Base-by-base conservation (phyloP, 345 rosid species). In the Boechera divaricarpa region DNA sequence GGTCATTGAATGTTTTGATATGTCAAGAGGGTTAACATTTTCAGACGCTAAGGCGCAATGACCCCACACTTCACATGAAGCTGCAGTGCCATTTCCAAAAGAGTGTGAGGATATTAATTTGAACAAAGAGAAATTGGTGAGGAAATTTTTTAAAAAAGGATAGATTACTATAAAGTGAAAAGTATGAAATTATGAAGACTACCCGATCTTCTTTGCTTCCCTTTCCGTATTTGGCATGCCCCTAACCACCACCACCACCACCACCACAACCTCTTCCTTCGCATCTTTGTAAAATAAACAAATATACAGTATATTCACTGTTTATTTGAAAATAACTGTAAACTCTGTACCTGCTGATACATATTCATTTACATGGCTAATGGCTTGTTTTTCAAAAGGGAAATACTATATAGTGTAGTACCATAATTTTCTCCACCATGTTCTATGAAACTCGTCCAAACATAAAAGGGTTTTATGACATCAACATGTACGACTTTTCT, bases 21-120 rank as follows among this genome's bases (percentile, higher is more conserved):
- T 54, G 58, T 54, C 44, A 70, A 70, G 35, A 55, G 21, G 15
- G 67, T 39, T 77, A 49, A 16, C 35, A 47, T 39, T 57, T 21
- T 26, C 59, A 77, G 54, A 63, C 21, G 76, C 63, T 70, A 70
- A 69, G 64, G 70, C 10, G 1, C 61, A 69, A 54, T n/a, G 71
- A 70, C 81, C 80, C 81, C 52, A 77, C 76, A 47, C 32, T 31
- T 70, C 76, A 71, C 77, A 77, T 77, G 81, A 77, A 71, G 67
- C 77, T 56, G 45, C 81, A 71, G 76, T 64, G 72, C 39, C 18
- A 48, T 64, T 63, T 70, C 76, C 72, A 56, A 13, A 10, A 63
- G 48, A 56, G 62, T 69, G 5, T n/a, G 69, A 51, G 63, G 55
- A 41, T 58, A 39, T 33, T 41, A 69, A 61, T 28, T 39, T 52